Conservation (phyloP, 768 basidiomycete genomes). For the Neoboletus brunneissimus region DNA sequence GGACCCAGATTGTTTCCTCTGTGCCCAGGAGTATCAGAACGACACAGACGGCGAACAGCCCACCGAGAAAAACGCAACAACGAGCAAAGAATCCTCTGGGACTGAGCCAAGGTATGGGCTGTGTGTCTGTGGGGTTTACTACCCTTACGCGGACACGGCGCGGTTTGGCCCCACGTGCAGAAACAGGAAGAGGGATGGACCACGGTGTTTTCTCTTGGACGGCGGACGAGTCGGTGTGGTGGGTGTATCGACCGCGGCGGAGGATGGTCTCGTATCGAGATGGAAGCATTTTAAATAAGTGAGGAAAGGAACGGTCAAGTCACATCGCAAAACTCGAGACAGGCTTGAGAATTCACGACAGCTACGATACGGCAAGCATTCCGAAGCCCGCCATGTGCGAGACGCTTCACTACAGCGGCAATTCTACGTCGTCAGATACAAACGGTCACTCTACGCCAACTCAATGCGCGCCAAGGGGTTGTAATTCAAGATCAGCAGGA, state of each 20-base stretch:
- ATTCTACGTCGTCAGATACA: conserved; percentile 1
- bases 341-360: background rate
- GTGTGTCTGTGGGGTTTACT: conserved; percentile 45
- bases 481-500: conserved; percentile 69
- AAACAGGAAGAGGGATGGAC: conserved; percentile 54
- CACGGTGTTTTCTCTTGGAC: conserved; percentile 46
- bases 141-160: conserved; percentile 58
- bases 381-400: background rate
- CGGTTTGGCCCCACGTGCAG: conserved; percentile 50
- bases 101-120: conserved; percentile 46
- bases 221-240: conserved; percentile 28
- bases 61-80: conserved; percentile 47
- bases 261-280: conserved; percentile 9
- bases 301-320: background rate
- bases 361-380: background rate
- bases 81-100: conserved; percentile 55
- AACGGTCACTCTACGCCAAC: conserved; percentile 4
- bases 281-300: background rate
- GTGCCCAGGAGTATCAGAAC: conserved; percentile 40
- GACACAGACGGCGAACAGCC: conserved; percentile 48
- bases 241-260: conserved; percentile 4
- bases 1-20: conserved; percentile 42
- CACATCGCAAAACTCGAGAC: background rate
- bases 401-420: background rate
- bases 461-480: conserved; percentile 46